Conservation (phyloP, 495 filamentous ascomycete genomes). For the Trichoderma asperelloides region DNA sequence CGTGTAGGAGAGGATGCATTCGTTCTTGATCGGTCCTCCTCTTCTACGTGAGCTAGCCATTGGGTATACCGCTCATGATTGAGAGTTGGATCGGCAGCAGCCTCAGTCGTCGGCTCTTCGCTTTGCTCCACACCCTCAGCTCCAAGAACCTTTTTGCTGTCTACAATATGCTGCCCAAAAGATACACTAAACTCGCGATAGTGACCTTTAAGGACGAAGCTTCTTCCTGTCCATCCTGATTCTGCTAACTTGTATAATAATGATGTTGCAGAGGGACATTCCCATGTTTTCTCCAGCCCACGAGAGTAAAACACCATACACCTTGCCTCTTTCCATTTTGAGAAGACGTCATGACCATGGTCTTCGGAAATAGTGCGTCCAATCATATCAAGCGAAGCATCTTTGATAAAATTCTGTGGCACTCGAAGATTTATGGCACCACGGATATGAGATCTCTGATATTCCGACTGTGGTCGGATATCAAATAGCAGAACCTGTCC, state of each 20-base stretch:
- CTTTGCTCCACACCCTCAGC: not conserved
- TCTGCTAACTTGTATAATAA: constrained; percentile 29
- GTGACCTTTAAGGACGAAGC: constrained; percentile 41
- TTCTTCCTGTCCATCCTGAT: constrained; percentile 35
- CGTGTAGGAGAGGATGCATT: constrained; percentile 2
- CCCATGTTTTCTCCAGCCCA: constrained; percentile 35
- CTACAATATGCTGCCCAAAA: constrained; percentile 36
- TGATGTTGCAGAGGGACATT: constrained; percentile 34
- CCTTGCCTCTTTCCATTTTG: constrained; percentile 33
- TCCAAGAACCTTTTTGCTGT: constrained; percentile 21
- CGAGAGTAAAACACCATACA: constrained; percentile 42
- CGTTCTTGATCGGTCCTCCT: not conserved
- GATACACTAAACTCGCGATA: constrained; percentile 38
- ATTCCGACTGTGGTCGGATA: constrained; percentile 32
- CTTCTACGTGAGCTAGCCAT: not conserved
- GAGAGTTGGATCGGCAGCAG: constrained; percentile 8
- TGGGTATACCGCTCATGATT: not conserved
- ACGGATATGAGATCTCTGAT: constrained; percentile 37
- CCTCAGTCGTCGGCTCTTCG: not conserved
- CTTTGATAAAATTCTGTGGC: constrained; percentile 31
- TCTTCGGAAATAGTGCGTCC: constrained; percentile 37
- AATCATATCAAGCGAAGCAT: constrained; percentile 39
- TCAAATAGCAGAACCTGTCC: constrained; percentile 37
- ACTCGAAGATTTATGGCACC: constrained; percentile 39
- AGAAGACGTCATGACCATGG: constrained; percentile 32